Conservation (phyloP, 2,329 filamentous ascomycete genomes). For the Paecilomyces dactylethromorphus region DNA sequence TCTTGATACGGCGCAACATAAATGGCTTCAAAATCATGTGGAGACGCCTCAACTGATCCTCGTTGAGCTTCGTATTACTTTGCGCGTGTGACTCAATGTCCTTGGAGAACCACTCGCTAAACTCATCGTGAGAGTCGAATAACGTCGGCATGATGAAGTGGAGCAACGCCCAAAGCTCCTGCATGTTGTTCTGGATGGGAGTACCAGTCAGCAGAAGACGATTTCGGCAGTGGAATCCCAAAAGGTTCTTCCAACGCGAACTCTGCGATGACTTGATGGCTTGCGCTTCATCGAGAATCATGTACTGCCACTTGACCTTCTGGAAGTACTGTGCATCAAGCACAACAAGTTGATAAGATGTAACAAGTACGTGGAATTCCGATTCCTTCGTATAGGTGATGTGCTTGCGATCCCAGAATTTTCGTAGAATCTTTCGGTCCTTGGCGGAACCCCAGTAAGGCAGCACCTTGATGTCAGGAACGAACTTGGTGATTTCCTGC, state of each 20-base stretch:
- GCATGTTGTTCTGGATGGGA: conserved; percentile 99
- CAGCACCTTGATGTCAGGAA: conserved; percentile 87
- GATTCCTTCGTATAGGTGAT: conserved; percentile 91
- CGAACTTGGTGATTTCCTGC: conserved; percentile 92
- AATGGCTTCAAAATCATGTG: conserved; percentile 99
- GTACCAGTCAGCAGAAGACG: conserved; percentile 90
- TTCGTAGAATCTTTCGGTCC: conserved; percentile 91
- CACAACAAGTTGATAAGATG: conserved; percentile 94
- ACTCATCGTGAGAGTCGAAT: conserved; percentile 60
- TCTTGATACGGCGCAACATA: conserved; percentile 99
- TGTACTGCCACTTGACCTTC: conserved; percentile 99
- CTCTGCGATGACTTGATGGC: conserved; percentile 97
- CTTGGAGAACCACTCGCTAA: conserved; percentile 49
- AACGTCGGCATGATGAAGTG: conserved; percentile 99
- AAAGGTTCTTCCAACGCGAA: conserved; percentile 91
- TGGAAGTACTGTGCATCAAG: conserved; percentile 96
- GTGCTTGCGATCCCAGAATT: conserved; percentile 98
- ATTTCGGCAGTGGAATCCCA: conserved; percentile 93
- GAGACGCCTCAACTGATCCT: conserved; percentile 90
- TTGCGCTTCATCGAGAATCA: conserved; percentile 98
- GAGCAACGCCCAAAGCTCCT: conserved; percentile 92
- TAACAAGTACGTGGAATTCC: conserved; percentile 91
- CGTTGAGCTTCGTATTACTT: conserved; percentile 98
- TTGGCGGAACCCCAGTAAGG: conserved; percentile 96
- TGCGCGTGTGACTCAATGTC: conserved; percentile 94